Conservation (phyloP, 1,139 yeast species). For the Protomyces macrosporus region DNA sequence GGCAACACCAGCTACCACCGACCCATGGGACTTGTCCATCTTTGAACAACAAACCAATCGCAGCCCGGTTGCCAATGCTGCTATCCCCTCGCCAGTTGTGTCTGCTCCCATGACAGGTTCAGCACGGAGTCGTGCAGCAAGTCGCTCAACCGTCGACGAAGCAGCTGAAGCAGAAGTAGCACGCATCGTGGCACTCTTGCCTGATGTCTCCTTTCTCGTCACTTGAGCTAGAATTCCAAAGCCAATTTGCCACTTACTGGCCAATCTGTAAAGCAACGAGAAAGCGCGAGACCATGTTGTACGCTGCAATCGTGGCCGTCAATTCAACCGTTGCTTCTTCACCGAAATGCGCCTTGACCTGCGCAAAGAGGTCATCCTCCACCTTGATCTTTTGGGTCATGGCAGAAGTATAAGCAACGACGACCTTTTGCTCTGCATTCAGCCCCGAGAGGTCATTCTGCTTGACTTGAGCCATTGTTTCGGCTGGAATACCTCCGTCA, state of each 20-base stretch:
- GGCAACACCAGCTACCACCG: neutral
- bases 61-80: neutral
- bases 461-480: constrained; percentile 1
- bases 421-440: neutral
- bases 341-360: neutral
- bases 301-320: constrained; percentile 13
- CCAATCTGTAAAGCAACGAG: constrained; percentile 16
- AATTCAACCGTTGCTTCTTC: constrained; percentile 1
- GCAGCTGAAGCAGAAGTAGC: neutral
- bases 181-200: constrained; percentile 6
- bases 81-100: neutral
- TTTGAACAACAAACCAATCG: neutral
- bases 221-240: no score
- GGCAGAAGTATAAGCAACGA: neutral
- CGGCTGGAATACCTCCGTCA: neutral
- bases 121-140: neutral
- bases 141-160: neutral
- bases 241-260: neutral
- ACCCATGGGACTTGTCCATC: constrained; percentile 15
- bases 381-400: constrained; percentile 2
- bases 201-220: neutral
- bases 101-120: neutral
- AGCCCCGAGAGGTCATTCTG: neutral
- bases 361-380: neutral
- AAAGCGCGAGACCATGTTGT: constrained; percentile 22